Conservation (phyloP, 1,284 basidiomycete species). For the Sphagnurus paluster region DNA sequence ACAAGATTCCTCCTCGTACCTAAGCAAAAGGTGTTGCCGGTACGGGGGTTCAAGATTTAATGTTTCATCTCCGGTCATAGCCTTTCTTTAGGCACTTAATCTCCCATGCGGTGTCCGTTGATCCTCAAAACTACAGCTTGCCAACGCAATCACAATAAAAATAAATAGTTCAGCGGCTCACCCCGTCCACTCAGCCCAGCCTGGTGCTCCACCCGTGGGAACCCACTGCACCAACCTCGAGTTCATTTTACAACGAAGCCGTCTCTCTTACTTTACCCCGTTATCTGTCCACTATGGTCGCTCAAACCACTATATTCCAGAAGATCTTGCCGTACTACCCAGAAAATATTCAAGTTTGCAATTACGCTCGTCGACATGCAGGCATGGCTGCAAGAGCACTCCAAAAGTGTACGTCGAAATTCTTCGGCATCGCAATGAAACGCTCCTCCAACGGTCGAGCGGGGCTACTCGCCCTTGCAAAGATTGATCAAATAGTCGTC, state of each 20-base stretch:
- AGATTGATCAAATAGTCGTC: conserved; percentile 6
- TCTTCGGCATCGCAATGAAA: conserved; percentile 13
- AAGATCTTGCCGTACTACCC: conserved; percentile 2
- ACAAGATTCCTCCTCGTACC: no score
- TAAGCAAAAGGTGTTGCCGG: no score
- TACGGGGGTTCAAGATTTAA: no score
- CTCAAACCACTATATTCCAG: conserved; percentile 4
- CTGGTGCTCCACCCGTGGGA: not conserved
- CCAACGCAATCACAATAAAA: not conserved
- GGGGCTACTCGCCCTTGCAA: conserved; percentile 15
- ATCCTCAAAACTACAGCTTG: conserved; percentile 5
- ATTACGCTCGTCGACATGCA: conserved; percentile 9
- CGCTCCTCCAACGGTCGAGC: conserved; percentile 3
- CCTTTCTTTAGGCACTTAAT: not conserved
- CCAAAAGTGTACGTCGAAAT: not conserved
- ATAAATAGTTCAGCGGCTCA: no score
- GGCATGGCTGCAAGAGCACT: conserved; percentile 1
- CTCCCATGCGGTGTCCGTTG: not conserved
- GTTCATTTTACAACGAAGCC: not conserved
- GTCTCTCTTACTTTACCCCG: not conserved
- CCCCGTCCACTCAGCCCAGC: no score
- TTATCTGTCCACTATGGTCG: conserved; percentile 1
- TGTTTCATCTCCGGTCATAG: not conserved
- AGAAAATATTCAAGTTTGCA: conserved; percentile 1
- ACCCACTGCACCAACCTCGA: conserved; percentile 2